Evolutionary conservation across 768 basidiomycete genomes (phyloP).

Genomic region (Hericium coralloides): DNA sequence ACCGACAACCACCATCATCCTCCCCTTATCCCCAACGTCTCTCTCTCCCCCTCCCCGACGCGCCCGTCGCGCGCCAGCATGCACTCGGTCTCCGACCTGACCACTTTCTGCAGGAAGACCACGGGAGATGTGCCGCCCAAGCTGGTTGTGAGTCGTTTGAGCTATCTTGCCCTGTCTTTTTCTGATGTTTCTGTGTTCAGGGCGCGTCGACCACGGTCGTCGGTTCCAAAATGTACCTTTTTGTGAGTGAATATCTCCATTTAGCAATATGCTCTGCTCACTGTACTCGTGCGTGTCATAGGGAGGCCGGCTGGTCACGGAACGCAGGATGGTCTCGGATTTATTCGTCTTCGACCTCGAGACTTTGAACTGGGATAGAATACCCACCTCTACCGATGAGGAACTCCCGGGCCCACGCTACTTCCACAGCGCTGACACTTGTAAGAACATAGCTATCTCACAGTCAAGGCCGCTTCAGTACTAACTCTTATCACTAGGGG

Average conservation of each 20-base stretch:
- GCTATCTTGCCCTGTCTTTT: constrained; percentile 21
- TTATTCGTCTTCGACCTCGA: constrained; percentile 85
- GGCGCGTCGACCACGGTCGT: constrained; percentile 90
- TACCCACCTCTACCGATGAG: constrained; percentile 33
- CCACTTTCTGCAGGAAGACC: constrained; percentile 76
- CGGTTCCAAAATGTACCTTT: constrained; percentile 83
- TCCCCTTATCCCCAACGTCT: constrained; percentile 1
- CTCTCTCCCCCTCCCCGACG: constrained; percentile 3
- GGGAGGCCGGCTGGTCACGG: constrained; percentile 84
- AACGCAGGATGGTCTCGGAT: constrained; percentile 83
- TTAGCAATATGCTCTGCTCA: background rate
- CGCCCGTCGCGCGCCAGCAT: constrained; percentile 21
- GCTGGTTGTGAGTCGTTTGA: constrained; percentile 49
- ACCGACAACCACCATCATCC: background rate
- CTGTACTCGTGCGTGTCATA: constrained; percentile 19
- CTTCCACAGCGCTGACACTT: constrained; percentile 89
- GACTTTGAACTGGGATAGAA: constrained; percentile 70
- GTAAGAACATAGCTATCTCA: constrained; percentile 29
- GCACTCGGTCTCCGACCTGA: constrained; percentile 87
- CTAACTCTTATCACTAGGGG: constrained; percentile 42
- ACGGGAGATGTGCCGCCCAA: constrained; percentile 82
- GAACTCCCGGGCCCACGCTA: constrained; percentile 62
- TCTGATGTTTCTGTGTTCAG: constrained; percentile 25
- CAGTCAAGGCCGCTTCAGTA: background rate
- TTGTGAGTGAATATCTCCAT: constrained; percentile 41